phyloP scores from a whole-genome alignment of 73 alveolate genomes.

The Paramecium caudatum region DNA sequence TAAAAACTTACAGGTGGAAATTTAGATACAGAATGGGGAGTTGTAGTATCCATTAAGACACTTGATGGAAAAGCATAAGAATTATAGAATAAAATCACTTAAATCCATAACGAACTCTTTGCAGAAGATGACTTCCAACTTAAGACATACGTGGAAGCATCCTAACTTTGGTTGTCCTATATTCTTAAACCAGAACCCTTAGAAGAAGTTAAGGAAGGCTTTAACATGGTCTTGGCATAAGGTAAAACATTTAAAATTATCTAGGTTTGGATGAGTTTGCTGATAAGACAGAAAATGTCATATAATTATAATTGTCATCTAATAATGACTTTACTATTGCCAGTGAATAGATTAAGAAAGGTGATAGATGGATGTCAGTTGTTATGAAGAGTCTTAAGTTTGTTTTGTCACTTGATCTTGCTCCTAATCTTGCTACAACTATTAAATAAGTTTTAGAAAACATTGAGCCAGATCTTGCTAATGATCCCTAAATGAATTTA shows the following conservation, averaged over 20 bases:
- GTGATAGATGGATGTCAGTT: constrained; percentile 51
- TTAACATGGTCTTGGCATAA: constrained; percentile 55
- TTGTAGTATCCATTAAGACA: background rate
- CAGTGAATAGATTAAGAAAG: constrained; percentile 1
- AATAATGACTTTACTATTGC: constrained; percentile 23
- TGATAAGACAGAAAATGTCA: constrained; percentile 7
- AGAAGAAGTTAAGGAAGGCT: constrained; percentile 14
- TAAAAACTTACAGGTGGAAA: background rate
- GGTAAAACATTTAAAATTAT: constrained; percentile 13
- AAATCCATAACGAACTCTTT: background rate
- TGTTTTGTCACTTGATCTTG: background rate
- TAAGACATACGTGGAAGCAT: background rate
- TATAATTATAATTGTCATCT: background rate
- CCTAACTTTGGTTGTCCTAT: constrained; percentile 22
- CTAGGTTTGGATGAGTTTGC: constrained; percentile 53
- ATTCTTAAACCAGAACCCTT: background rate
- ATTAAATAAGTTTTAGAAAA: background rate
- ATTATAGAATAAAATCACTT: background rate
- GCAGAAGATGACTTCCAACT: background rate
- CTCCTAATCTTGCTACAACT: background rate
- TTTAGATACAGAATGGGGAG: constrained; percentile 41
- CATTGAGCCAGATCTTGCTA: constrained; percentile 48
- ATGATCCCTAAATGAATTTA: constrained; percentile 23
- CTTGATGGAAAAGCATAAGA: constrained; percentile 41
- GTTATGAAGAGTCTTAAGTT: constrained; percentile 36